Evolutionary conservation across 305 asterid genomes (phyloP), one percentile per base, ranked within the genome.

Genomic region (Salvia sclarea): DNA sequence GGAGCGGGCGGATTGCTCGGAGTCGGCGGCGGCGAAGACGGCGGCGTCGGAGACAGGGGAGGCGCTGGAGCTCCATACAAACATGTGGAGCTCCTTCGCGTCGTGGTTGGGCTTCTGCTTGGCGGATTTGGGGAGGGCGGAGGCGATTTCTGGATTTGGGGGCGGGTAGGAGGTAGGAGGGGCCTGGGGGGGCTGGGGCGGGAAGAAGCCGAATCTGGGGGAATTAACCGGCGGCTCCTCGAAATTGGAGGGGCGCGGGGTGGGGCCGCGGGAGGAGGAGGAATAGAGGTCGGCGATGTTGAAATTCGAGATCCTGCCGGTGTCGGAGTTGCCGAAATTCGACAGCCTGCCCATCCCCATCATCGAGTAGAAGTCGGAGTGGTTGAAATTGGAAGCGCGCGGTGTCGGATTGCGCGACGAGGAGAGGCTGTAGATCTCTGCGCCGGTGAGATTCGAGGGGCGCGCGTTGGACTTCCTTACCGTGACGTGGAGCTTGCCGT

Each of bases 11-110:
- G 98, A 84, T 70, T 87, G 94, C 66, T 84, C 97, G 3, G 86
- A 77, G 59, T 95, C 95, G 10, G 92, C 91, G 21, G 88, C n/a
- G n/a, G n/a, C 88, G 30, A 56, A 79, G 11, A 24, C 76, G 22
- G 83, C 93, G 17, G 81, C 82, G 73, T 94, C 98, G 0, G 97
- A 91, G 64, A 89, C 96, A n/a, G 98, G 98, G 1, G 97, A 91
- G 11, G 96, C 91, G 57, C 97, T 93, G 0, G 97, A 88, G 75
- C 98, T 93, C 98, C 97, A 94, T 6, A 94, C 99, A 38, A 94
- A 94, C 99, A 94, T 94, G 79, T 94, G 99, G 30, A 94, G 91
- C 75, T 94, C 99, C 58, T 94, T 94, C 0, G 96, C 95, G 57
- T 94, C 97, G 65, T 81, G 87, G 30, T 75, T 86, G 11, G 82